Percentiles rank a stretch among this genome's conserved stretches.
Conservation (phyloP, 345 rosid species). For the Gossypium longicalyx region DNA sequence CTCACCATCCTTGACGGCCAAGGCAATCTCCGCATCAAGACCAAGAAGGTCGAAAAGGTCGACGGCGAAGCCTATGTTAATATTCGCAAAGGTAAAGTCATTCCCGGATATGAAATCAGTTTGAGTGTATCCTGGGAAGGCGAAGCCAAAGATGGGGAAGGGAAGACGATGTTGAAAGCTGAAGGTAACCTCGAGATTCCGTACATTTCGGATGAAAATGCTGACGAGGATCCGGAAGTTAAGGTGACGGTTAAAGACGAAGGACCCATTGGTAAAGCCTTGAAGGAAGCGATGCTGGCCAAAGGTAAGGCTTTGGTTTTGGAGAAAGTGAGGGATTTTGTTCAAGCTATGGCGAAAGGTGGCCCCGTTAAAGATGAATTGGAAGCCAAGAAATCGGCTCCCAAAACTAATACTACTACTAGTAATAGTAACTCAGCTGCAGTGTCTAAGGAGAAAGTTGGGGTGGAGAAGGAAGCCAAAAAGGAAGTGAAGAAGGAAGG, state of each 20-base stretch:
- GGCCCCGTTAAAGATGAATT: slow-evolving; percentile 87
- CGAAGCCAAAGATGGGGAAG: slow-evolving; percentile 71
- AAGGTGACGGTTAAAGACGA: slow-evolving; percentile 76
- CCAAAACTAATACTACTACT: slow-evolving; percentile 23
- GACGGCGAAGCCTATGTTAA: slow-evolving; percentile 98
- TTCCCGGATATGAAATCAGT: slow-evolving; percentile 86
- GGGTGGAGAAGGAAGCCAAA: slow-evolving; percentile 18
- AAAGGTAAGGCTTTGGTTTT: slow-evolving; percentile 70
- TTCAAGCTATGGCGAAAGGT: slow-evolving; percentile 71
- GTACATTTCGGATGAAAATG: slow-evolving; percentile 92
- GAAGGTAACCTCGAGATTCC: slow-evolving; percentile 87
- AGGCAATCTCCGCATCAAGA: slow-evolving; percentile 50
- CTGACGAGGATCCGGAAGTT: slow-evolving; percentile 85
- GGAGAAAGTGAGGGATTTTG: slow-evolving; percentile 67
- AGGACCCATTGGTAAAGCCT: slow-evolving; percentile 56
- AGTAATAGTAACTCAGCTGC: slow-evolving; percentile 9
- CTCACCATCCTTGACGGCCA: slow-evolving; percentile 61
- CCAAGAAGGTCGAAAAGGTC: slow-evolving; percentile 60
- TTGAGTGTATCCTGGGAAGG: slow-evolving; percentile 81
- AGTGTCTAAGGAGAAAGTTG: slow-evolving; percentile 25
- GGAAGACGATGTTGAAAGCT: slow-evolving; percentile 46
- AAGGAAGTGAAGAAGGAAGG: slow-evolving; percentile 26
- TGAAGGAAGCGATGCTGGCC: slow-evolving; percentile 77
- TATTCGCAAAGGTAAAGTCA: slow-evolving; percentile 84
- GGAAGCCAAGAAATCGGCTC: slow-evolving; percentile 58